A percentile compares a stretch with the other conserved stretches of the same genome.
These are phyloP conservation scores for Annulohypoxylon maeteangense DNA, from an alignment of 495 filamentous ascomycete genomes.

Conservation along the genomic window DNA sequence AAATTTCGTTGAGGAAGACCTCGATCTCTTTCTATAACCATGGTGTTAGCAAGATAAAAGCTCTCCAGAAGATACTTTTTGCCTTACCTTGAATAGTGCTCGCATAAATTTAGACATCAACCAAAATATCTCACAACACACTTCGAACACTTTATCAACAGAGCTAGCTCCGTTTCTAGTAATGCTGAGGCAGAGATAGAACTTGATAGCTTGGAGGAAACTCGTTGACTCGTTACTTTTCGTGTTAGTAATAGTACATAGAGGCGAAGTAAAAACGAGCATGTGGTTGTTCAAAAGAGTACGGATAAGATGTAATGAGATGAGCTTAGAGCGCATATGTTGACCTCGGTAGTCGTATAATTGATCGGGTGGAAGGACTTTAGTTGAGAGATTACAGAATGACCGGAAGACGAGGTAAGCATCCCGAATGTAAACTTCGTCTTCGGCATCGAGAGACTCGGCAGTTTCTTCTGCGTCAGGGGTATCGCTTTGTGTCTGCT, in stretches of 20 bases:
- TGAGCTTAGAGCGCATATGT: slow-evolving; percentile 95
- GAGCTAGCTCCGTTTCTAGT: slow-evolving; percentile 95
- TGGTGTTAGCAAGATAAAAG: slow-evolving; percentile 26
- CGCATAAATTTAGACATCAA: slow-evolving; percentile 93
- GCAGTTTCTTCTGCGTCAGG: slow-evolving; percentile 59
- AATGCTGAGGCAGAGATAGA: slow-evolving; percentile 92
- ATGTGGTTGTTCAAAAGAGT: slow-evolving; percentile 93
- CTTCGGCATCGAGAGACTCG: slow-evolving; percentile 83
- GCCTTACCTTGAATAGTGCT: slow-evolving; percentile 84
- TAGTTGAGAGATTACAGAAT: slow-evolving; percentile 97
- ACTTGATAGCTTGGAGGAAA: slow-evolving; percentile 95
- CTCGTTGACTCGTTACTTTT: slow-evolving; percentile 84
- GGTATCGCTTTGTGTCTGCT: slow-evolving; percentile 61
- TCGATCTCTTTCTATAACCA: slow-evolving; percentile 89
- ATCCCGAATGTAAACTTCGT: slow-evolving; percentile 96
- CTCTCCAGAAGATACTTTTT: background rate
- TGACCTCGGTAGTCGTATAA: slow-evolving; percentile 91
- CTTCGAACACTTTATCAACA: slow-evolving; percentile 90
- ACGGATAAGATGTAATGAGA: slow-evolving; percentile 94
- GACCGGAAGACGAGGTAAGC: slow-evolving; percentile 97
- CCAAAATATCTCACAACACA: slow-evolving; percentile 98
- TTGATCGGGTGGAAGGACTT: slow-evolving; percentile 86
- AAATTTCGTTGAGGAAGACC: slow-evolving; percentile 97
- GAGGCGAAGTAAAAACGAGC: slow-evolving; percentile 84
- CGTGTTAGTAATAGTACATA: slow-evolving; percentile 88